Evolutionary conservation across 1,284 basidiomycete genomes (phyloP), one percentile per base, ranked within the genome.

Genomic region (Rhodotorula glutinis): DNA sequence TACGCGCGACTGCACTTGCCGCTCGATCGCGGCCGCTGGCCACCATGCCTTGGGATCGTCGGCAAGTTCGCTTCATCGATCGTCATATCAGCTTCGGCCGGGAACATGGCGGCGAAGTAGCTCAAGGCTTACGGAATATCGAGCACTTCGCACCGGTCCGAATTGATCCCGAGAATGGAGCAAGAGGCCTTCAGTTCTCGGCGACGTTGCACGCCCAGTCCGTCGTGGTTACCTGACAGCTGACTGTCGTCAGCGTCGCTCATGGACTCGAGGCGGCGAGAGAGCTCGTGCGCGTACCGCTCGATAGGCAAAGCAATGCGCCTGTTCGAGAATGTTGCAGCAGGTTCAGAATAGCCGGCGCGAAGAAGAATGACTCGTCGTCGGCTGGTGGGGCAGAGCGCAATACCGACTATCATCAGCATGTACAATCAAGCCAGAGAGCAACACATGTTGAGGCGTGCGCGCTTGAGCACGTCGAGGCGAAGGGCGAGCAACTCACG

Each of bases 291-390:
- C 47, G 17, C 43, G 17, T 33, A 81, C 81, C 81, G 25, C 63
- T 76, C 0, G 81, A 84, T 10, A 85, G 71, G 65, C 82, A 83
- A 19, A 85, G 69, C 0, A 78, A 80, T 7, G 74, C 65, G 4
- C 66, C 70, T 14, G 0, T 23, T 29, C 10, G 11, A 30, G 74
- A 1, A 81, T 75, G 67, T 7, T 70, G 73, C 23, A 89, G 80
- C 4, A 86, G 82, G 38, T 86, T 80, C 25, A 76, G 69, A 17
- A 95, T 76, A 0, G 88, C 88, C 0, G 92, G 92, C 0, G 87
- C 88, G 76, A 96, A 96, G 82, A 96, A 96, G 83, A 94, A 86
- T 76, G 86, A 87, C 80, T 95, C 92, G 77, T 95, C 92, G 76
- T 95, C 92, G 30, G 75, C 75, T 76, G 69, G 10, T 23, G 29